Percentiles rank a stretch among this genome's conserved stretches.
Evolutionary conservation across 2,329 filamentous ascomycete genomes (phyloP).

Genomic region (Septoria petroselini): DNA sequence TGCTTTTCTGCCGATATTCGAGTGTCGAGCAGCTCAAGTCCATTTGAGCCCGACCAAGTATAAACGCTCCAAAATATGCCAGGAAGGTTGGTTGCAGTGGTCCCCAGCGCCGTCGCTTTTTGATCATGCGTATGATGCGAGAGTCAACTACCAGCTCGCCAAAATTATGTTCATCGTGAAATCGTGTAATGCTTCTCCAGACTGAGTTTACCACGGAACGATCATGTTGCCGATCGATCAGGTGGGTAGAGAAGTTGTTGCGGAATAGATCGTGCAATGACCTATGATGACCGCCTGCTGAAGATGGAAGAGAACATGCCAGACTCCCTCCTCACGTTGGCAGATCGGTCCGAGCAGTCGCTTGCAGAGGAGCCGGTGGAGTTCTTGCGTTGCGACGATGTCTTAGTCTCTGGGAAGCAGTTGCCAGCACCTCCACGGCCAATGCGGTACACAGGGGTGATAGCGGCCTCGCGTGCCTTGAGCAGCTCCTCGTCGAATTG

Average conservation of each 20-base stretch:
- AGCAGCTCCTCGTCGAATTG: conserved; percentile 66
- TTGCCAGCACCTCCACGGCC: conserved; percentile 62
- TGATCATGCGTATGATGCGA: conserved; percentile 21
- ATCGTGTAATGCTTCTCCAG: conserved; percentile 2
- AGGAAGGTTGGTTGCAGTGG: too few species aligned
- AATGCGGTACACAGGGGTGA: conserved; percentile 61
- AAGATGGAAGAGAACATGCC: conserved; percentile 25
- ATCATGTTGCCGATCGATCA: conserved; percentile 2
- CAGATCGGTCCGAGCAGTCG: conserved; percentile 29
- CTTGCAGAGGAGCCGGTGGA: conserved; percentile 22
- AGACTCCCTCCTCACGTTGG: conserved; percentile 22
- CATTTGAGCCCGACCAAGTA: conserved; percentile 3
- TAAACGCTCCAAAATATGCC: too few species aligned
- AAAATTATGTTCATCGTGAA: conserved; percentile 8
- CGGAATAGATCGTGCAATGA: background rate
- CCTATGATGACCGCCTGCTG: conserved; percentile 25
- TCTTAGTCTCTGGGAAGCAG: conserved; percentile 37
- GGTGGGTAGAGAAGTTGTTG: conserved; percentile 3
- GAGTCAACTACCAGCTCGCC: conserved; percentile 28
- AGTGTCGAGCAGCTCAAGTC: conserved; percentile 6
- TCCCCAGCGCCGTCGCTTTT: conserved; percentile 28
- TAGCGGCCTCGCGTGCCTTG: conserved; percentile 46
- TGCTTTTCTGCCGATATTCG: conserved; percentile 13
- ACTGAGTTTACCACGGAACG: background rate
- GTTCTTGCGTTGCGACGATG: conserved; percentile 14